Evolutionary conservation across 164 flowering plant genomes (phyloP).

Genomic region (Saururus chinensis): DNA sequence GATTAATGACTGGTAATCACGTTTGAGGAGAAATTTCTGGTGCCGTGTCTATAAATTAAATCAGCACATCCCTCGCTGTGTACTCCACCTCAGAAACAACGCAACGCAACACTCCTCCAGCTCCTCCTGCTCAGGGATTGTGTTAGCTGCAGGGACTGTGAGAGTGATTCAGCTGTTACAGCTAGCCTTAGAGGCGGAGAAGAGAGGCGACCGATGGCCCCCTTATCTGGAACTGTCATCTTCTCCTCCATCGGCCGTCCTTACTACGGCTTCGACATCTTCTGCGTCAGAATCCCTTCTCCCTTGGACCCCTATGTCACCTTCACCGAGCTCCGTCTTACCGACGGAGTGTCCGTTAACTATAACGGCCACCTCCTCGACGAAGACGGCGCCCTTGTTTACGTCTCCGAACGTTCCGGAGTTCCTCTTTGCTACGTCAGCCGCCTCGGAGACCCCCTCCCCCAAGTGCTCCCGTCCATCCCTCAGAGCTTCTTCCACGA

Average conservation of each 20-base stretch:
- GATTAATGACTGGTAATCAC: too few relatives aligned
- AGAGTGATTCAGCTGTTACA: too few relatives aligned
- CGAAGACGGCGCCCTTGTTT: slow-evolving; percentile 32
- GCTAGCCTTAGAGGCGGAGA: too few relatives aligned
- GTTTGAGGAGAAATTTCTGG: too few relatives aligned
- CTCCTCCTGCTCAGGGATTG: too few relatives aligned
- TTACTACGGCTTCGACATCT: slow-evolving; percentile 70
- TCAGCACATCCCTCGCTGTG: too few relatives aligned
- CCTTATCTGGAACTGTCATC: slow-evolving; percentile 33
- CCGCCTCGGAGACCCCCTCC: slow-evolving; percentile 11
- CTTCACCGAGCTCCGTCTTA: slow-evolving; percentile 36
- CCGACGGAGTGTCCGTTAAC: slow-evolving; percentile 69
- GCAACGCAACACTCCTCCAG: too few relatives aligned
- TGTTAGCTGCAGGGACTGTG: too few relatives aligned
- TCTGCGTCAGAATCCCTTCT: slow-evolving; percentile 20
- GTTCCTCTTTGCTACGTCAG: slow-evolving; percentile 31
- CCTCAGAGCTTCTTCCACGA: slow-evolving; percentile 54
- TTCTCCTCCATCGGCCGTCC: slow-evolving; percentile 56
- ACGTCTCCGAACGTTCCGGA: slow-evolving; percentile 63
- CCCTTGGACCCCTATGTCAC: not conserved
- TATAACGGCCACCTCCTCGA: slow-evolving; percentile 62
- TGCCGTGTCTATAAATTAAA: too few relatives aligned
- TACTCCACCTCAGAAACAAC: too few relatives aligned
- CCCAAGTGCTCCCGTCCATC: slow-evolving; percentile 20
- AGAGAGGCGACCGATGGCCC: too few relatives aligned